phyloP scores from a whole-genome alignment of 2,329 filamentous ascomycete genomes.

The Thermoascus crustaceus region DNA sequence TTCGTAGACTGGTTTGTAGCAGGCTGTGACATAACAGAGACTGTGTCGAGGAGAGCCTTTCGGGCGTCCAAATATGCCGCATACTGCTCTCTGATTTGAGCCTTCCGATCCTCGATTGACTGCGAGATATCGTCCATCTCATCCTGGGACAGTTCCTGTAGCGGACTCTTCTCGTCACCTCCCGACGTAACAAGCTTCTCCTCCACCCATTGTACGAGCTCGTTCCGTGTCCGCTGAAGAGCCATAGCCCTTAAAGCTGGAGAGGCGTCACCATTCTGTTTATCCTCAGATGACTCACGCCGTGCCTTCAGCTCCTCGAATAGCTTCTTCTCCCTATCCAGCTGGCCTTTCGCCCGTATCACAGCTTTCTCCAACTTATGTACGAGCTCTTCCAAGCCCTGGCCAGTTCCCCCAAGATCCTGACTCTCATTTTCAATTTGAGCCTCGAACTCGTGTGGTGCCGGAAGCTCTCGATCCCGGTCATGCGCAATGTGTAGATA shows the following conservation, averaged over 20 bases:
- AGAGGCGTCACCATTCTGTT: slow-evolving; percentile 3
- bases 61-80: slow-evolving; percentile 28
- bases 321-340: slow-evolving; percentile 28
- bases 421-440: slow-evolving; percentile 6
- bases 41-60: slow-evolving; percentile 25
- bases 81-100: slow-evolving; percentile 28
- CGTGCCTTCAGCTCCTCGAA: slow-evolving; percentile 24
- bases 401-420: slow-evolving; percentile 8
- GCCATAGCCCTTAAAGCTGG: slow-evolving; percentile 24
- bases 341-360: slow-evolving; percentile 26
- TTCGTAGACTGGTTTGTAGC: slow-evolving; percentile 18
- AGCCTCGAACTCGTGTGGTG: slow-evolving; percentile 12
- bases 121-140: slow-evolving; percentile 23
- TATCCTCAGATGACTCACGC: slow-evolving; percentile 10
- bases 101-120: slow-evolving; percentile 24
- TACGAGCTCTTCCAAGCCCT: slow-evolving; percentile 25
- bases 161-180: slow-evolving; percentile 20
- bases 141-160: slow-evolving; percentile 20
- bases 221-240: slow-evolving; percentile 39
- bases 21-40: slow-evolving; percentile 29
- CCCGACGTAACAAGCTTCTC: slow-evolving; percentile 35
- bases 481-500: slow-evolving; percentile 14
- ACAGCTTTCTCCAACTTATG: slow-evolving; percentile 33
- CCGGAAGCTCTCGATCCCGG: slow-evolving; percentile 9
- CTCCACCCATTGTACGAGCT: slow-evolving; percentile 46